Base-by-base conservation (phyloP, 73 alveolate genomes). In the Stentor coeruleus region DNA sequence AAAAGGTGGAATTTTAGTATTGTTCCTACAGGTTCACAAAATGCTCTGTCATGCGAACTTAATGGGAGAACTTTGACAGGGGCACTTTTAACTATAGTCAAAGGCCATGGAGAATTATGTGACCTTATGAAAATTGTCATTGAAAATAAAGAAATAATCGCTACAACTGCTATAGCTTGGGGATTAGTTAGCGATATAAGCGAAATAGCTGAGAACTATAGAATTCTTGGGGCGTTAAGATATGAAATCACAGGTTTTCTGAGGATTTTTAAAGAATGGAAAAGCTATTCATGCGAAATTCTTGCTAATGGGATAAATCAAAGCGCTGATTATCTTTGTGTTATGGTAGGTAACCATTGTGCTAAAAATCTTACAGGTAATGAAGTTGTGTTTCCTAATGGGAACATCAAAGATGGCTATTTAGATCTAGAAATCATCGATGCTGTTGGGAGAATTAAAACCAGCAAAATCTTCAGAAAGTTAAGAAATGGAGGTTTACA, bases 121-220 rank as follows among this genome's bases (percentile, higher is more conserved):
- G 79, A 66, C 39, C 39, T 66, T 37, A 66, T 66, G 79, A 66
- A 66, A 31, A 40, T 66, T 37, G 37, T 20, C 11, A 20, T 66
- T 66, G 79, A 66, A 15, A 11, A 26, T 0, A 2, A 33, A 40
- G 49, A 28, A 20, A 28, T 31, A 20, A 11, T 66, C 33, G 36
- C 42, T 11, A 66, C 79, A 1, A 66, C 79, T 20, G 79, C 79
- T 66, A 40, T 66, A 28, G n/a, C 79, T 31, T 66, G 79, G 79
- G 79, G 79, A 1, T 11, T 66, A 28, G 79, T 66, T 40, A 66
- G 79, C 39, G 79, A 66, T 2, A 66, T 66, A 20, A 26, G 42
- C 14, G 79, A 66, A 66, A 31, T 14, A 33, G 79, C 79, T 20
- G 49, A 66, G 39, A 20, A 66, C 14, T 66, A 66, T 33, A 66